Base-by-base conservation (phyloP, 225 moss, liverwort and hornwort species). In the Pseudisothecium myosuroides region DNA sequence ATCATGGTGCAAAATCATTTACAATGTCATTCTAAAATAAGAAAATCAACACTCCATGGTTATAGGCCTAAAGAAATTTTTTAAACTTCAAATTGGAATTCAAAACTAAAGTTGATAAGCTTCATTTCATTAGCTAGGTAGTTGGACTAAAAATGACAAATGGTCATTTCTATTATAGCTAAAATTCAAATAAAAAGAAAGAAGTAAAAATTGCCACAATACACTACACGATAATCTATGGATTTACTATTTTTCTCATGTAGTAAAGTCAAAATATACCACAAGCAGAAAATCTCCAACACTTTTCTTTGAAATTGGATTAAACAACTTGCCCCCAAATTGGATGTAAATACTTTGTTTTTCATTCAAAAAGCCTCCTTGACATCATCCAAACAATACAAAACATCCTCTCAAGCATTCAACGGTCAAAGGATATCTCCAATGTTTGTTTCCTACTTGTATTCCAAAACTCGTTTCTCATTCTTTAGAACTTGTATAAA, bases 351-450 rank as follows among this genome's bases (percentile, higher is more conserved):
- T 4, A 27, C 4, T 75, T 12, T 26, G 2, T 28, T 74, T 49
- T 32, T 32, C 20, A 32, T 50, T 7, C 2, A 5, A 49, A 1
- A 75, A 1, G 12, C 49, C 7, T 75, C 32, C 7, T 32, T 32
- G 11, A 32, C 7, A 19, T 32, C 19, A 11, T 47, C 1, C 12
- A 32, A 49, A 75, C 3, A 2, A 49, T 0, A 4, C 7, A 19
- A 75, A 49, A 19, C 6, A 27, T 76, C 7, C 2, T 32, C 4
- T 49, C 19, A 31, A 49, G 19, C 3, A 0, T 31, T 49, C 4
- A 0, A 49, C 0, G 4, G 2, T 50, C 32, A 12, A 7, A 19
- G 3, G 7, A 50, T 55, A 24, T n/a, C 24, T 54, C 4, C 0
- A 0, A 37, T 55, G 16, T 10, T 78, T 55, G 47, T 49, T 74